Conservation (phyloP, 148 eudicot species). For the Rhododendron henanense region DNA sequence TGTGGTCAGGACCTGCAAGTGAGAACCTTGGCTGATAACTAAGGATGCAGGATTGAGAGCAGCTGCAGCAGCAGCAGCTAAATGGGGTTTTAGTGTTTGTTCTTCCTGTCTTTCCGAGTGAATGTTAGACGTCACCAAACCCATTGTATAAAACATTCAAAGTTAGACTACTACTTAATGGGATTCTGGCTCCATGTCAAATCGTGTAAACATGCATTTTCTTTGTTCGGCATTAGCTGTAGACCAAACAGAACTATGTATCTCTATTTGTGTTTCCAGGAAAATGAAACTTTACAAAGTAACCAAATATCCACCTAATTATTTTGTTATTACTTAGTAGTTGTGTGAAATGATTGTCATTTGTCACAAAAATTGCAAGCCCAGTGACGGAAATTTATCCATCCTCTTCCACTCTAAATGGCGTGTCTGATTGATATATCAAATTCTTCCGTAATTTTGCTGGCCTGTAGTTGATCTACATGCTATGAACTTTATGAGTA, state of each 20-base stretch:
- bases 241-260: neutral
- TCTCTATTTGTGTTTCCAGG: neutral
- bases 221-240: neutral
- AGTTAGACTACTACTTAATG: neutral
- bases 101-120: neutral
- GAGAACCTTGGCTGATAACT: neutral
- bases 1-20: constrained; percentile 6
- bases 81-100: neutral
- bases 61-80: neutral
- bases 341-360: neutral
- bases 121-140: neutral
- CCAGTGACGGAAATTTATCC: neutral
- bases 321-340: neutral
- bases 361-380: neutral
- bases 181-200: neutral
- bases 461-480: neutral
- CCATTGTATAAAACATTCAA: neutral
- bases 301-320: neutral
- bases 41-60: neutral
- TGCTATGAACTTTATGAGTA: neutral
- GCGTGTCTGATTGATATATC: neutral
- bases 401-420: neutral
- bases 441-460: neutral
- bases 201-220: neutral
- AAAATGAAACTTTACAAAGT: neutral